Percentiles rank a stretch among this genome's conserved stretches.
phyloP scores from a whole-genome alignment of 805 yeast species.

The Starmerella geochares region DNA sequence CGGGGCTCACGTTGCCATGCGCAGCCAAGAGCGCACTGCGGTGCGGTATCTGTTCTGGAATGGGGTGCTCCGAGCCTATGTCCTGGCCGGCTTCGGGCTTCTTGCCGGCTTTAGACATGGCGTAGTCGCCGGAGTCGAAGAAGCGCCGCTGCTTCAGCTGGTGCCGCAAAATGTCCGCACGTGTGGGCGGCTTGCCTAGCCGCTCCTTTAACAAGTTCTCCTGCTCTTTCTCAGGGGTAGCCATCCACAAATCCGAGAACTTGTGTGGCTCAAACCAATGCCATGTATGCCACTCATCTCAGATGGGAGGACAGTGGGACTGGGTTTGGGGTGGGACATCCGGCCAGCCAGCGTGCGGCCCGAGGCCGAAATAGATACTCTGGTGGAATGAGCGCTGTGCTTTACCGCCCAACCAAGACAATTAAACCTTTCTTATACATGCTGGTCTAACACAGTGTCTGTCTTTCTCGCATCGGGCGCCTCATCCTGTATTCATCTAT shows the following conservation, averaged over 20 bases:
- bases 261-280: neutral
- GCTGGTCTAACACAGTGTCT: too few species aligned
- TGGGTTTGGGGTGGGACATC: conserved; percentile 5
- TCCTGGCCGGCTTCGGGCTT: conserved; percentile 24
- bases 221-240: conserved; percentile 14
- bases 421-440: too few species aligned
- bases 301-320: neutral
- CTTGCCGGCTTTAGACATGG: conserved; percentile 46
- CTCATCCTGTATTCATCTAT: too few species aligned
- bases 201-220: conserved; percentile 14
- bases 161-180: conserved; percentile 26
- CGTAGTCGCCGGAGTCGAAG: conserved; percentile 91
- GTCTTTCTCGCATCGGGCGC: too few species aligned
- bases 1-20: conserved; percentile 22
- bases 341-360: conserved; percentile 1
- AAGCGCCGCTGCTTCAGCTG: conserved; percentile 65
- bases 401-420: too few species aligned
- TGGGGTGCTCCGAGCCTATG: conserved; percentile 27
- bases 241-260: conserved; percentile 2
- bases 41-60: conserved; percentile 27
- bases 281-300: conserved; percentile 6
- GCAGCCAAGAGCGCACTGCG: conserved; percentile 22
- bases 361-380: too few species aligned
- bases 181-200: conserved; percentile 22
- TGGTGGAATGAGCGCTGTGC: too few species aligned